Base-by-base conservation (phyloP, 768 basidiomycete genomes). In the Auriculariales sp. region DNA sequence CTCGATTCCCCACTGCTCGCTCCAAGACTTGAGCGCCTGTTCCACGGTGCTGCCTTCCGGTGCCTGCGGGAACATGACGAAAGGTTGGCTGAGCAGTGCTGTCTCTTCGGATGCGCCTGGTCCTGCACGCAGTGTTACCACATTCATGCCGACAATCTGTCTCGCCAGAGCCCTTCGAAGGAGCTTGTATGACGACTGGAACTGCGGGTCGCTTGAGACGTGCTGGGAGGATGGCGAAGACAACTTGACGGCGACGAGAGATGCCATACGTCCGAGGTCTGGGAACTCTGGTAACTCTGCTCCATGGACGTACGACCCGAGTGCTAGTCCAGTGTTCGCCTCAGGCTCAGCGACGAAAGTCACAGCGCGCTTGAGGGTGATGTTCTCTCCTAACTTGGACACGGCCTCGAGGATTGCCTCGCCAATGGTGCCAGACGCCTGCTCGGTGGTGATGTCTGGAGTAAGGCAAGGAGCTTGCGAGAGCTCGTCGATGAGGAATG, bases 131-230 rank as follows among this genome's bases (percentile, higher is more conserved):
- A 90, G 67, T 0, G 67, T 68, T 14, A 65, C 64, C 0, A 87
- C 87, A 25, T 85, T 78, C 59, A 92, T 82, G 2, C 90, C 92
- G 19, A 79, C 78, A 47, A 90, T 81, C 64, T 94, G 92, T 34
- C 89, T 74, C 9, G 82, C 83, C n/a, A 94, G 54, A 2, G 82
- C 75, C 22, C 86, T 78, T 55, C 84, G 79, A 12, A 94, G 68
- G 35, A 71, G 70, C 28, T 68, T 68, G 15, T 87, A 65, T 32
- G 83, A 76, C n/a, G 66, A 61, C 25, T 68, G 64, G 57, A 82
- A 81, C 69, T 14, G 62, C 63, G 39, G 80, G 60, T 53, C 73
- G n/a, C 25, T 64, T 59, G 31, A 67, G 51, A 44, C n/a, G n/a
- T n/a, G 62, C 49, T 67, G 56, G 50, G 70, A 61, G 19, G 81